Evolutionary conservation across 2,329 filamentous ascomycete genomes (phyloP), one percentile per base, ranked within the genome.

Genomic region (Phaeosphaeria sp.): DNA sequence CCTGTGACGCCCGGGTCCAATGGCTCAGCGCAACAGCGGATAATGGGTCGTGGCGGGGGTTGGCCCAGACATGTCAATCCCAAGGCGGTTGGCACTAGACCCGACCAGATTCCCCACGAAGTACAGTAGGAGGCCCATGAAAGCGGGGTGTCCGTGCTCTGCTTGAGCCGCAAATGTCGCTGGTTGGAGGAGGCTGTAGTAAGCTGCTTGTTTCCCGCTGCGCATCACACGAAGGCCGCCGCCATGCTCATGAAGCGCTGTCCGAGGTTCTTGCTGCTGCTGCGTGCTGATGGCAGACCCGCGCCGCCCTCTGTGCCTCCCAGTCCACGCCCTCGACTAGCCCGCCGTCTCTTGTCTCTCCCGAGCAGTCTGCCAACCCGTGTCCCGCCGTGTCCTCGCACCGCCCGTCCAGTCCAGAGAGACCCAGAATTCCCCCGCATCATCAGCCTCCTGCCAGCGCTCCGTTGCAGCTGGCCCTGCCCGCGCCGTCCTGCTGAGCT

Each of bases 361-460:
- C 41, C 6, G 7, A 9, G 41, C 21, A 46, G 43, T 13, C 30
- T 36, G 30, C 30, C 30, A 36, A 7, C 30, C 30, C 30, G 30
- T 36, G 30, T 36, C 11, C 30, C 30, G 30, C 30, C 30, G 30
- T 36, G 30, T 36, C 13, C 30, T 15, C 13, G 6, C 30, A 36
- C 30, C 30, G 30, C 30, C 30, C 6, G 13, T 27, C 30, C 30
- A 36, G 30, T 36, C 30, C 9, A 7, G 43, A 46, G 43, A 15
- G 21, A 22, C 21, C 30, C 30, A 36, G 30, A 36, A 15, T n/a
- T 47, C 57, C 58, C 64, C 64, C 64, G 58, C 60, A 65, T 65
- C 64, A 65, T 60, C 64, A 56, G 61, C 59, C 62, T 62, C 62
- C 13, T 51, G 47, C 56, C 50, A 52, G 44, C 59, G 52, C 50